Conservation (phyloP, 2,329 filamentous ascomycete genomes). For the Penicillium sp. region DNA sequence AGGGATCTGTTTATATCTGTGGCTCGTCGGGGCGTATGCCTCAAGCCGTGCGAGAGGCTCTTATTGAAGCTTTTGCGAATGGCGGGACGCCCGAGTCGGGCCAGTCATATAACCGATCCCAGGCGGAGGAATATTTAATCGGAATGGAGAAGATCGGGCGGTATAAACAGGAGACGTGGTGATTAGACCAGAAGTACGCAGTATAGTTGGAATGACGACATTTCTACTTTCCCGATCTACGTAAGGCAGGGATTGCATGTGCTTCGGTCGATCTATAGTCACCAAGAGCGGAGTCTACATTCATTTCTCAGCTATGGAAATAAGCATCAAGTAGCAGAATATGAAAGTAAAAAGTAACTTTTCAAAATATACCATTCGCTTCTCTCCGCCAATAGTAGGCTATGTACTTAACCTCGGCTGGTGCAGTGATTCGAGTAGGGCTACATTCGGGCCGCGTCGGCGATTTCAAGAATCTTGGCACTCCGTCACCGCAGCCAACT, state of each 20-base stretch:
- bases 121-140: slow-evolving; percentile 53
- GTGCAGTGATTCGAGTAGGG: slow-evolving; percentile 21
- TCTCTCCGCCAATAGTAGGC: slow-evolving; percentile 1
- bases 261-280: not conserved
- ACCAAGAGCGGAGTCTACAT: not conserved
- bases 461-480: slow-evolving; percentile 29
- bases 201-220: not conserved
- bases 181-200: not conserved
- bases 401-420: slow-evolving; percentile 33
- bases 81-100: slow-evolving; percentile 43
- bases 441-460: slow-evolving; percentile 33
- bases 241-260: not conserved
- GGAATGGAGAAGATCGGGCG: slow-evolving; percentile 57
- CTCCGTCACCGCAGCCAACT: slow-evolving; percentile 25
- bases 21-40: slow-evolving; percentile 66
- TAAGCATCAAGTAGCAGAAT: not conserved
- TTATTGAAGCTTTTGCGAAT: slow-evolving; percentile 56
- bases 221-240: not conserved
- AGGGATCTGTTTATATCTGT: slow-evolving; percentile 50
- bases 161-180: slow-evolving; percentile 69
- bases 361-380: not conserved
- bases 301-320: not conserved
- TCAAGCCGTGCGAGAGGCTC: slow-evolving; percentile 60
- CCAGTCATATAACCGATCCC: slow-evolving; percentile 36
- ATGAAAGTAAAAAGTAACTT: not conserved